Evolutionary conservation across 1,139 yeast genomes (phyloP).

Genomic region (Suhomyces kunorum): DNA sequence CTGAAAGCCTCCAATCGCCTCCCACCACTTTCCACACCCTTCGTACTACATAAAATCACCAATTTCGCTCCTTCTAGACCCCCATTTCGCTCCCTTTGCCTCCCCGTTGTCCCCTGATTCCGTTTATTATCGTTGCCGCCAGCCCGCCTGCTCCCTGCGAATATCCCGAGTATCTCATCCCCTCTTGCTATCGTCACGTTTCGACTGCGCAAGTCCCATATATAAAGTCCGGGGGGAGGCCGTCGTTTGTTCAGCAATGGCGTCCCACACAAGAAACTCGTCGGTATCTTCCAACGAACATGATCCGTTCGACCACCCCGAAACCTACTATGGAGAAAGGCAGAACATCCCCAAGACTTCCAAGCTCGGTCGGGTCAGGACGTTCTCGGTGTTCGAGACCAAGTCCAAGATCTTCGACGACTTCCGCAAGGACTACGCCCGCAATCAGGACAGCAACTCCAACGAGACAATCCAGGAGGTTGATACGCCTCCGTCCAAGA

Average conservation of each 20-base stretch:
- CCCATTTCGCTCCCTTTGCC: too few species aligned
- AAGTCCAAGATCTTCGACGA: conserved; percentile 19
- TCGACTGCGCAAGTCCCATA: neutral
- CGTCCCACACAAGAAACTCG: conserved; percentile 23
- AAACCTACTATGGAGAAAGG: conserved; percentile 67
- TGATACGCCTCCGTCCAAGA: conserved; percentile 11
- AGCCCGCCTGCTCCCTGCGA: neutral
- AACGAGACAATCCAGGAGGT: conserved; percentile 5
- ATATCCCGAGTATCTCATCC: neutral
- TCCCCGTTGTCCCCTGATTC: too few species aligned
- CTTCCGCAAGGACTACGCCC: conserved; percentile 10
- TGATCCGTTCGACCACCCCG: conserved; percentile 70
- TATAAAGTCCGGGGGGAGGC: conserved; percentile 2
- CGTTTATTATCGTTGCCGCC: too few species aligned
- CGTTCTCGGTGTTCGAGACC: conserved; percentile 49
- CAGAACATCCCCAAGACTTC: conserved; percentile 54
- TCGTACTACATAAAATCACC: too few species aligned
- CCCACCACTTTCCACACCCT: too few species aligned
- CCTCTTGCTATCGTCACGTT: conserved; percentile 2
- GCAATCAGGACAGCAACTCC: conserved; percentile 1
- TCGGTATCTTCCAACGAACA: conserved; percentile 42
- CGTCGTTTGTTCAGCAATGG: conserved; percentile 3
- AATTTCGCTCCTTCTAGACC: too few species aligned
- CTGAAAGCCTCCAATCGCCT: too few species aligned
- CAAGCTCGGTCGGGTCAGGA: conserved; percentile 48